Base-by-base conservation (phyloP, 2,329 filamentous ascomycete species). In the Cordyceps cateniannulata region DNA sequence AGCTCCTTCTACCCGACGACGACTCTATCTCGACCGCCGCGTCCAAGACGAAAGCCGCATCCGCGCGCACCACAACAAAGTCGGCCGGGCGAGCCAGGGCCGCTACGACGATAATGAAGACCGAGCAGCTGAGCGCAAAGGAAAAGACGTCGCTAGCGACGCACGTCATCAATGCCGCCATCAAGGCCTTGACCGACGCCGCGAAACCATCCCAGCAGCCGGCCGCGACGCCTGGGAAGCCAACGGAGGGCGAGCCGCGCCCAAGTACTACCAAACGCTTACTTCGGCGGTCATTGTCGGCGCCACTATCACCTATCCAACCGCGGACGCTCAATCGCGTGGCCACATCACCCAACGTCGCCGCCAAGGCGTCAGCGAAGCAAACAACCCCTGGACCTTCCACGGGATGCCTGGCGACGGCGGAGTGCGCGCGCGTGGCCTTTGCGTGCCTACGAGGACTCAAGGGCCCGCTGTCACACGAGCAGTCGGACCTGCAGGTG, bases 101-200 rank as follows among this genome's bases (percentile, higher is more conserved):
- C 2, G 69, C 68, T 22, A 63, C 66, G 18, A 70, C 70, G 16
- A 70, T 70, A 52, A 66, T 51, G 32, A 20, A 63, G 12, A 58
- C 52, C 47, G 40, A 61, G 18, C 54, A 57, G 70, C 68, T 67
- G 65, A 72, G 63, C 24, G 59, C 66, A 65, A 78, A 73, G 66
- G 87, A 91, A 62, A 85, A 81, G 70, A 85, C 85, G 55, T 78
- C 83, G 49, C 75, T 93, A 40, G 89, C 89, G 14, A 91, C 89
- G 0, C 84, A 91, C 63, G 79, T 91, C 40, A 84, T 91, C 67
- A 93, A 93, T 70, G 77, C 79, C 7, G 81, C 86, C 1, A 77
- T 93, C 44, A 91, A 89, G 68, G 79, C 82, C 10, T 79, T 93
- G 3, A 80, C 81, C n/a, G 85, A 89, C 60, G 85, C 85, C 0